Evolutionary conservation across 768 basidiomycete species (phyloP).

Genomic region (Imleria badia): DNA sequence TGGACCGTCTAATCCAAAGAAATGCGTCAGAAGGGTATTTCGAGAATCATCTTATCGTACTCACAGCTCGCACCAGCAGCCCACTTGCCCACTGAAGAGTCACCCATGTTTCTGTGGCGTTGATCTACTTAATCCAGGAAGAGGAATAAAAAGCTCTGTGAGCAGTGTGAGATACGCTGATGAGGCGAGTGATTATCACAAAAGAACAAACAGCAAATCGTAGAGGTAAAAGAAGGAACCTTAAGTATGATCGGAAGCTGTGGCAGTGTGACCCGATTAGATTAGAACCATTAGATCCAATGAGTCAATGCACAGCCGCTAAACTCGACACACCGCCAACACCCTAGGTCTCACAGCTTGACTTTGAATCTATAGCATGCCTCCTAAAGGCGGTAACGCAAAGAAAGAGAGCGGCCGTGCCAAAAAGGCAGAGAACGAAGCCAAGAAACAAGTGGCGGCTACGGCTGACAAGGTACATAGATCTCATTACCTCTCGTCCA

Average conservation of each 20-base stretch:
- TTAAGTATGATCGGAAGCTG: conserved; percentile 11
- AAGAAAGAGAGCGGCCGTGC: conserved; percentile 91
- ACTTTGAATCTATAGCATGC: conserved; percentile 45
- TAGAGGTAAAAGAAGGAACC: neutral
- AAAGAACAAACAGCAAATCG: neutral
- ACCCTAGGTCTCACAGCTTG: conserved; percentile 6
- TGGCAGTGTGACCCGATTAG: conserved; percentile 28
- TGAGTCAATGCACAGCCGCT: conserved; percentile 23
- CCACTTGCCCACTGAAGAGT: conserved; percentile 34
- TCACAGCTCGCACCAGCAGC: conserved; percentile 37
- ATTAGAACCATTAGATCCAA: conserved; percentile 27
- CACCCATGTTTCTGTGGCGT: conserved; percentile 24
- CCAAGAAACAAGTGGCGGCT: conserved; percentile 68
- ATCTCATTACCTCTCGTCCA: conserved; percentile 1
- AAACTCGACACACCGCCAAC: conserved; percentile 1
- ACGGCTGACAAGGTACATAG: conserved; percentile 55
- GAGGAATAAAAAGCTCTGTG: neutral
- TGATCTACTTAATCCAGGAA: neutral
- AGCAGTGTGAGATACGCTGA: neutral
- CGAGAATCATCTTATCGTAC: conserved; percentile 7
- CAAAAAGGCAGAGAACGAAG: conserved; percentile 90
- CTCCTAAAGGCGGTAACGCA: conserved; percentile 85
- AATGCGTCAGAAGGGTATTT: neutral
- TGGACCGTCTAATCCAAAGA: conserved; percentile 59
- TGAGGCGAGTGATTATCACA: neutral